Evolutionary conservation across 73 alveolate genomes (phyloP).

Genomic region (Stentor coeruleus): DNA sequence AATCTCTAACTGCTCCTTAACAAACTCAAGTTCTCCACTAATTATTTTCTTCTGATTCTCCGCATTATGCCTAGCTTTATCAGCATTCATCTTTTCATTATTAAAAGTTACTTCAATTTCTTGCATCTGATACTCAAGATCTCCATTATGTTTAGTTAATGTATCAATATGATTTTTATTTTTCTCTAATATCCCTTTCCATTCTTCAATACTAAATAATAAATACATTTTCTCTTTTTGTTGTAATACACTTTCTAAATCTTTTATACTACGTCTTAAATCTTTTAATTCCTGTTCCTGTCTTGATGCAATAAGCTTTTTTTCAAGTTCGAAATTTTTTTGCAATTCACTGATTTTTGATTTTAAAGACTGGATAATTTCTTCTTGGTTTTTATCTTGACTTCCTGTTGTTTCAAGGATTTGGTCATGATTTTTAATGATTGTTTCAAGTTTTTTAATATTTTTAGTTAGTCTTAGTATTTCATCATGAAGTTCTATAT

Average conservation of each 20-base stretch:
- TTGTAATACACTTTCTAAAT: neutral
- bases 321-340: neutral
- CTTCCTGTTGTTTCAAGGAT: neutral
- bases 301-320: neutral
- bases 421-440: neutral
- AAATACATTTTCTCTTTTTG: neutral
- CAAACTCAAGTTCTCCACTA: neutral
- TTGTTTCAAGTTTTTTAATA: neutral
- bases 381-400: neutral
- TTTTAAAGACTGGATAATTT: neutral
- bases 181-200: neutral
- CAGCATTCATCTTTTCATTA: neutral
- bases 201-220: no score
- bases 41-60: neutral
- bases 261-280: no score
- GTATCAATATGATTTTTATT: neutral
- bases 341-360: neutral
- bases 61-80: no score
- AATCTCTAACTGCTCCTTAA: neutral
- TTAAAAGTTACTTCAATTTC: no score
- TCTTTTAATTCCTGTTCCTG: neutral
- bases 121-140: neutral
- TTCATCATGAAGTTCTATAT: neutral
- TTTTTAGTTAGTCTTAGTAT: neutral
- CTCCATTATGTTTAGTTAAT: no score